phyloP scores from a whole-genome alignment of 1,284 basidiomycete species.

The Sparassis latifolia region DNA sequence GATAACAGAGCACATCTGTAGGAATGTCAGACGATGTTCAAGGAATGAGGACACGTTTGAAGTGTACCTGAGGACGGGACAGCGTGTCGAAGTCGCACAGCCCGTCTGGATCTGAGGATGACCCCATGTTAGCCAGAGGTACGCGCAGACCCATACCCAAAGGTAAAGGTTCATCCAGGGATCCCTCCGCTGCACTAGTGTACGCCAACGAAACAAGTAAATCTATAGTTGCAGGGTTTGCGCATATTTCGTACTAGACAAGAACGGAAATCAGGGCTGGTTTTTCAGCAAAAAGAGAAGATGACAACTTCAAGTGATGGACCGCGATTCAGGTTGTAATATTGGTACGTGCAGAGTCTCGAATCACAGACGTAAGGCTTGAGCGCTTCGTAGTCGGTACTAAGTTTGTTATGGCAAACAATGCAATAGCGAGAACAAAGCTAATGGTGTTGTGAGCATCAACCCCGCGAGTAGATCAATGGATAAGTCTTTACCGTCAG shows the following conservation, averaged over 20 bases:
- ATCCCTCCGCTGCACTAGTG: slow-evolving; percentile 40
- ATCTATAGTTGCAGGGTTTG: slow-evolving; percentile 51
- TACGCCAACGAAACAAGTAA: slow-evolving; percentile 57
- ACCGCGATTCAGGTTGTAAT: slow-evolving; percentile 53
- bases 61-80: slow-evolving; percentile 26
- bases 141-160: slow-evolving; percentile 53
- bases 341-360: slow-evolving; percentile 57
- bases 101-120: background rate
- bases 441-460: slow-evolving; percentile 23
- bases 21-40: background rate
- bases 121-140: slow-evolving; percentile 11
- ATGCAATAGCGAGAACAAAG: slow-evolving; percentile 57
- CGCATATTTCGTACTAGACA: slow-evolving; percentile 52
- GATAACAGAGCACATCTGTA: slow-evolving; percentile 41
- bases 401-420: slow-evolving; percentile 53
- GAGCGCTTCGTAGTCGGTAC: slow-evolving; percentile 45
- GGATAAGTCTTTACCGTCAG: slow-evolving; percentile 36
- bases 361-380: slow-evolving; percentile 62
- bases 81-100: slow-evolving; percentile 47
- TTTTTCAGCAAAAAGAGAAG: background rate
- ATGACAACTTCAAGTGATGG: slow-evolving; percentile 52
- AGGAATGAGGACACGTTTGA: background rate
- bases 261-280: background rate
- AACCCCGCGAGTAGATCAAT: background rate
- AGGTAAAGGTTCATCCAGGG: slow-evolving; percentile 50